Conservation (phyloP, 495 filamentous ascomycete genomes). For the Apodospora peruviana region DNA sequence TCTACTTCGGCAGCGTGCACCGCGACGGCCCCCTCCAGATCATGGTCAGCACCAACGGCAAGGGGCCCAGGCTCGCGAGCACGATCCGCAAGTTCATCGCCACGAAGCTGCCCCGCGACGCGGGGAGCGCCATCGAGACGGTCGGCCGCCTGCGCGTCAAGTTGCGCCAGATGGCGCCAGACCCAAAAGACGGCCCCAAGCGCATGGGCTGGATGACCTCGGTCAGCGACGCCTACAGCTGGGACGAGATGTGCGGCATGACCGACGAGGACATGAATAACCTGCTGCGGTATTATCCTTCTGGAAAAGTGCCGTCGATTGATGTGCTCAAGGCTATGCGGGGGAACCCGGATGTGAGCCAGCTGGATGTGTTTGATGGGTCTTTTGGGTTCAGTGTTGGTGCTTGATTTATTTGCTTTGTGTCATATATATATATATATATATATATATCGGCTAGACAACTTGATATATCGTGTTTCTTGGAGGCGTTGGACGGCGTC, state of each 20-base stretch:
- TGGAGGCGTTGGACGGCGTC: too few species aligned
- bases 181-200: slow-evolving; percentile 68
- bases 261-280: slow-evolving; percentile 77
- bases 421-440: not conserved
- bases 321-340: slow-evolving; percentile 46
- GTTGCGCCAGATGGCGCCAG: slow-evolving; percentile 71
- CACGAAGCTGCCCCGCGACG: slow-evolving; percentile 62
- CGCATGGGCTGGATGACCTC: slow-evolving; percentile 94
- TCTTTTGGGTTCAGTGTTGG: slow-evolving; percentile 56
- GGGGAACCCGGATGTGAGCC: slow-evolving; percentile 38
- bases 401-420: slow-evolving; percentile 18
- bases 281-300: slow-evolving; percentile 63
- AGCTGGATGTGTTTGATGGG: slow-evolving; percentile 50
- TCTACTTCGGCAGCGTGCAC: slow-evolving; percentile 95
- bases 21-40: slow-evolving; percentile 93
- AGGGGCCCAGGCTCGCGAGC: slow-evolving; percentile 86
- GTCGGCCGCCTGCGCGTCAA: slow-evolving; percentile 76
- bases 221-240: slow-evolving; percentile 80
- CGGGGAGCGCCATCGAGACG: slow-evolving; percentile 75
- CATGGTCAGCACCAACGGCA: slow-evolving; percentile 98
- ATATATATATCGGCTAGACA: not conserved
- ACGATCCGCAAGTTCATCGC: slow-evolving; percentile 82
- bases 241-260: slow-evolving; percentile 83
- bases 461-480: too few species aligned
- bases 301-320: slow-evolving; percentile 41